Percentiles rank a stretch among this genome's conserved stretches.
Conservation (phyloP, 352 stramenopile species). For the Globisporangium takayamanum region DNA sequence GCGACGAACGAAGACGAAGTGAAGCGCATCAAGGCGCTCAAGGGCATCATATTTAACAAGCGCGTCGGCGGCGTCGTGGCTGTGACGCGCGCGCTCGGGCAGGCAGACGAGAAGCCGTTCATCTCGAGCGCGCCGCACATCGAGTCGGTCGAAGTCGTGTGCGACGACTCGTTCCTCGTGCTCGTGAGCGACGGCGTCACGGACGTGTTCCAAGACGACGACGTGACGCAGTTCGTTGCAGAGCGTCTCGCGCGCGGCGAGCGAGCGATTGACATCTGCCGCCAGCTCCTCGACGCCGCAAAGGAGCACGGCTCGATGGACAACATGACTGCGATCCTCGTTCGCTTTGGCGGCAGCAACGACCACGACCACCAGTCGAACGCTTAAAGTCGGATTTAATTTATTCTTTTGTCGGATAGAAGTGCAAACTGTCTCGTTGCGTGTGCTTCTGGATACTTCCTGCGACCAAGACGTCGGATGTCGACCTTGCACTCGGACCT, state of each 20-base stretch:
- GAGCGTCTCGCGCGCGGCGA: conserved; percentile 37
- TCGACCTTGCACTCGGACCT: too few relatives aligned
- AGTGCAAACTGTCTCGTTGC: too few relatives aligned
- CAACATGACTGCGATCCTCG: conserved; percentile 80
- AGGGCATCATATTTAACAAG: conserved; percentile 83
- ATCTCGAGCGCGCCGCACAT: conserved; percentile 65
- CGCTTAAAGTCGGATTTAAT: too few relatives aligned
- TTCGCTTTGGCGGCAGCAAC: conserved; percentile 38
- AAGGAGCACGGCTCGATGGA: conserved; percentile 66
- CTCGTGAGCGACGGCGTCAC: conserved; percentile 74
- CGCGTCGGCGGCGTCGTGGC: conserved; percentile 65
- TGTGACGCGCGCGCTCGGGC: conserved; percentile 69
- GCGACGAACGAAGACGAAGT: conserved; percentile 72
- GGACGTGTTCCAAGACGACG: conserved; percentile 66
- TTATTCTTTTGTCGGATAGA: too few relatives aligned
- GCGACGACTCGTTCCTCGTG: conserved; percentile 56
- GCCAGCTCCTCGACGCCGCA: conserved; percentile 56
- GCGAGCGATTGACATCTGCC: conserved; percentile 49
- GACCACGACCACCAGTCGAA: too few relatives aligned
- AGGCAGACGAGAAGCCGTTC: conserved; percentile 77
- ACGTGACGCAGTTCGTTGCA: conserved; percentile 59
- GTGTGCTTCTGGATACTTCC: too few relatives aligned
- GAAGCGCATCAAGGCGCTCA: conserved; percentile 59
- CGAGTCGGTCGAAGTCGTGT: conserved; percentile 41
- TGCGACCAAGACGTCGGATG: too few relatives aligned